Conservation (phyloP, 2,329 filamentous ascomycete genomes). For the Alternaria ventricosa region DNA sequence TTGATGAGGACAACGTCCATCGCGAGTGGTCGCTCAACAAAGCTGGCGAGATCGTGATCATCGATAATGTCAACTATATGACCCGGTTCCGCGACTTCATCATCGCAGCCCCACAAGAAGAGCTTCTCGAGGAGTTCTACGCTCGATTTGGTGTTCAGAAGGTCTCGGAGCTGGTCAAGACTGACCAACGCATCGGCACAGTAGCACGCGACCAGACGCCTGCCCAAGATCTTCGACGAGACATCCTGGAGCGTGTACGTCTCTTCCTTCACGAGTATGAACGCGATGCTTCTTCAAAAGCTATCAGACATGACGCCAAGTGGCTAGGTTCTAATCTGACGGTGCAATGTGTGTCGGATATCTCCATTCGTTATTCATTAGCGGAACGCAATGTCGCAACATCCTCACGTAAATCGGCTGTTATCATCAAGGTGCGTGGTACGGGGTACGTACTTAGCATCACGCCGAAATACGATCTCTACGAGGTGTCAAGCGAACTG, state of each 20-base stretch:
- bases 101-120: slow-evolving; percentile 88
- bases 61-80: slow-evolving; percentile 62
- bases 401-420: slow-evolving; percentile 60
- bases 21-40: slow-evolving; percentile 80
- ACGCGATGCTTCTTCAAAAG: slow-evolving; percentile 61
- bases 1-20: slow-evolving; percentile 55
- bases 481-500: slow-evolving; percentile 88
- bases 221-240: slow-evolving; percentile 74
- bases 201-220: slow-evolving; percentile 69
- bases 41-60: slow-evolving; percentile 77
- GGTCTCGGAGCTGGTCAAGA: slow-evolving; percentile 78
- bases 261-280: slow-evolving; percentile 88
- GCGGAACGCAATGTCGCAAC: slow-evolving; percentile 67
- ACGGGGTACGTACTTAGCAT: slow-evolving; percentile 75
- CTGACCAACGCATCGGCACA: slow-evolving; percentile 75
- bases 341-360: slow-evolving; percentile 78
- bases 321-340: slow-evolving; percentile 88
- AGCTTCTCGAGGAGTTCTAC: slow-evolving; percentile 85
- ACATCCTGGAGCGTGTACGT: slow-evolving; percentile 85
- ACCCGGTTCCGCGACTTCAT: slow-evolving; percentile 85
- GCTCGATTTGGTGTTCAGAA: slow-evolving; percentile 76
- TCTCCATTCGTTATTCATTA: slow-evolving; percentile 79
- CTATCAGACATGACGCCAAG: slow-evolving; percentile 83
- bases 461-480: slow-evolving; percentile 78
- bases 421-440: slow-evolving; percentile 77